Conservation (phyloP, 768 basidiomycete species). For the Lentinula guzmanii region DNA sequence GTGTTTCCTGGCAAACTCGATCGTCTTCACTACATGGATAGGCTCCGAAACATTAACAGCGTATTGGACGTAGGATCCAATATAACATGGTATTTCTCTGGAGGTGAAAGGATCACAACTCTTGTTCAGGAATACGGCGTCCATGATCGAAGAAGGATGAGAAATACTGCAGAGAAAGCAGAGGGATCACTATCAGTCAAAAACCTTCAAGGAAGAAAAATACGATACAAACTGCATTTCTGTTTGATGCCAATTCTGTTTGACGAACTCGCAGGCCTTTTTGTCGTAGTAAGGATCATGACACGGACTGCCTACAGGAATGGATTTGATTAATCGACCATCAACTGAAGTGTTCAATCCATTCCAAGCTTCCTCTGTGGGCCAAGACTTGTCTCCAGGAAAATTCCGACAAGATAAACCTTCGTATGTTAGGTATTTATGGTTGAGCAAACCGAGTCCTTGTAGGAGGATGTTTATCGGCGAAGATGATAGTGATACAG, state of each 20-base stretch:
- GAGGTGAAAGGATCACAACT: conserved; percentile 16
- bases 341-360: conserved; percentile 9
- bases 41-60: conserved; percentile 8
- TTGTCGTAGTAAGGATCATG: conserved; percentile 9
- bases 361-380: conserved; percentile 8
- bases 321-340: conserved; percentile 8
- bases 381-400: conserved; percentile 8
- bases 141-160: conserved; percentile 15
- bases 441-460: not conserved
- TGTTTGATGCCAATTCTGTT: conserved; percentile 8
- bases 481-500: not conserved
- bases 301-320: conserved; percentile 9
- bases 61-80: conserved; percentile 15
- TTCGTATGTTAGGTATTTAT: not conserved
- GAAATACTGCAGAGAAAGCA: not conserved
- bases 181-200: too few species aligned
- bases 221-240: conserved; percentile 10
- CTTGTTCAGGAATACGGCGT: conserved; percentile 13
- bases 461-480: not conserved
- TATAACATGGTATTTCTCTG: conserved; percentile 7
- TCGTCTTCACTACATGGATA: conserved; percentile 5
- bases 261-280: conserved; percentile 3
- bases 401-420: conserved; percentile 4
- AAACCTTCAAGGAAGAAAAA: not conserved
- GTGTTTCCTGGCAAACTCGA: conserved; percentile 12